Percentiles rank a stretch among this genome's conserved stretches.
Evolutionary conservation across 2,329 filamentous ascomycete species (phyloP).

Genomic region (Colletotrichum sp.): DNA sequence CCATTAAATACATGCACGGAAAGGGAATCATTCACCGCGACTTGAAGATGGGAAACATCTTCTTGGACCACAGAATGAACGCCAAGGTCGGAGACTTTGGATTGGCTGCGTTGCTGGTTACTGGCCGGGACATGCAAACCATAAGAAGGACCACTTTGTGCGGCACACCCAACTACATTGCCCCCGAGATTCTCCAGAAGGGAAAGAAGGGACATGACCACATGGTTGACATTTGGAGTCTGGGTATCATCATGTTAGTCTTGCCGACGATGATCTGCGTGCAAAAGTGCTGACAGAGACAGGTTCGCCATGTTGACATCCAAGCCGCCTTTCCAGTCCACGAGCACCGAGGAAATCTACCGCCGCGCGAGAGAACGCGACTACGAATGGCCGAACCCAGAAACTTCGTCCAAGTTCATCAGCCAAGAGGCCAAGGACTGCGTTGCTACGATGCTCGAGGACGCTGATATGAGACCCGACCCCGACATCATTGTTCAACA

Average conservation of each 20-base stretch:
- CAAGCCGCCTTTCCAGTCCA: slow-evolving; percentile 94
- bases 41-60: slow-evolving; percentile 97
- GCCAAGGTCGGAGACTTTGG: slow-evolving; percentile 98
- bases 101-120: slow-evolving; percentile 87
- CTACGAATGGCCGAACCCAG: slow-evolving; percentile 78
- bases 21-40: slow-evolving; percentile 97
- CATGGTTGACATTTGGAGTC: slow-evolving; percentile 97
- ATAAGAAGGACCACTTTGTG: slow-evolving; percentile 90
- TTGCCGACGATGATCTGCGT: no score
- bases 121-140: slow-evolving; percentile 86
- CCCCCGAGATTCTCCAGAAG: slow-evolving; percentile 94
- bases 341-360: slow-evolving; percentile 87
- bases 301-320: slow-evolving; percentile 97
- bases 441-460: slow-evolving; percentile 76
- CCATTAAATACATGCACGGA: slow-evolving; percentile 96
- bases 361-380: slow-evolving; percentile 72
- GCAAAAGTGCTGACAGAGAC: slow-evolving; percentile 27
- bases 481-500: slow-evolving; percentile 82
- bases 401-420: slow-evolving; percentile 71
- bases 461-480: slow-evolving; percentile 75
- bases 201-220: slow-evolving; percentile 94
- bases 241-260: slow-evolving; percentile 91
- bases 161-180: slow-evolving; percentile 97
- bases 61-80: slow-evolving; percentile 93
- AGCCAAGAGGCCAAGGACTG: slow-evolving; percentile 79